phyloP scores from a whole-genome alignment of 106 monocot species.

The Alisma plantagoaquatica region DNA sequence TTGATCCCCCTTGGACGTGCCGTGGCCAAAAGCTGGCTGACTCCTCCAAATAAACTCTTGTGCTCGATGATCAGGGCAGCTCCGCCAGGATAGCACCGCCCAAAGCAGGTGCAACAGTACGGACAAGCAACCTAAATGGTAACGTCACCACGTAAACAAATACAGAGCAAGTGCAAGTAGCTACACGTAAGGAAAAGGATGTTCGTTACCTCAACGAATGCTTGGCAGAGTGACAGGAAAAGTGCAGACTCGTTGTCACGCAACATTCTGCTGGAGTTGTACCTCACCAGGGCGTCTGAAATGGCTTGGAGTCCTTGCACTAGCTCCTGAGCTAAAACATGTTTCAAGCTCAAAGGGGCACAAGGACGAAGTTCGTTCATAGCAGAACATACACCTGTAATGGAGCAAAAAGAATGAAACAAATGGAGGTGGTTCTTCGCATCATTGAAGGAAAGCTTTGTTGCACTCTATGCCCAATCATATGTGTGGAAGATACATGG shows the following conservation, averaged over 20 bases:
- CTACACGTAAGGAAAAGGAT: background rate
- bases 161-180: background rate
- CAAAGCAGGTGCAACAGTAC: conserved; percentile 75
- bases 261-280: conserved; percentile 70
- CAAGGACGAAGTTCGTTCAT: conserved; percentile 96
- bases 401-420: background rate
- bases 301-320: conserved; percentile 66
- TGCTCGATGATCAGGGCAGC: conserved; percentile 48
- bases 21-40: conserved; percentile 47
- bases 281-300: conserved; percentile 62
- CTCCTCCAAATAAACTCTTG: conserved; percentile 43
- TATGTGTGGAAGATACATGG: background rate
- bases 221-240: conserved; percentile 87
- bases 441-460: too few species aligned
- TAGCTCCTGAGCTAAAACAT: conserved; percentile 63
- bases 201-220: conserved; percentile 66
- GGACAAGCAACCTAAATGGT: conserved; percentile 65
- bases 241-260: conserved; percentile 82
- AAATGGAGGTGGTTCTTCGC: too few species aligned
- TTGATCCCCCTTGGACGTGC: conserved; percentile 21
- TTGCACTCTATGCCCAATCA: background rate
- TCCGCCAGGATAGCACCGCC: conserved; percentile 80
- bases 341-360: conserved; percentile 69
- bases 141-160: background rate
- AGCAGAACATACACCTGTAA: conserved; percentile 71